Conservation (phyloP, 441 rosid genomes). For the Gossypium trilobum region DNA sequence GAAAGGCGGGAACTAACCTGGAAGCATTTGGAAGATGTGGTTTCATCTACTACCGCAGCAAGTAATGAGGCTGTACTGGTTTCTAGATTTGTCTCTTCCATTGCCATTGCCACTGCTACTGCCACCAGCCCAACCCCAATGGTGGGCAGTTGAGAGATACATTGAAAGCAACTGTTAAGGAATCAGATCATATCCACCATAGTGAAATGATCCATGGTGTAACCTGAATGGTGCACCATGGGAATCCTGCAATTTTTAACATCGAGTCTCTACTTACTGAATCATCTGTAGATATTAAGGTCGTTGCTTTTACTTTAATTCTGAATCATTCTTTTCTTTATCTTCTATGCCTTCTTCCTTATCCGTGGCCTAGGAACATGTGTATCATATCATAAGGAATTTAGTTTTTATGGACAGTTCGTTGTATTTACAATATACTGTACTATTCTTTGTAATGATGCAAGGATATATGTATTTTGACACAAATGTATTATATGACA, state of each 20-base stretch:
- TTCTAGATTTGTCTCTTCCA: conserved; percentile 42
- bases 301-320: conserved; percentile 15
- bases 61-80: conserved; percentile 58
- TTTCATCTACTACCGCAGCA: conserved; percentile 47
- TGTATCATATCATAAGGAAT: conserved; percentile 42
- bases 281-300: conserved; percentile 14
- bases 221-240: not conserved
- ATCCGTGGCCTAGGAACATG: conserved; percentile 18
- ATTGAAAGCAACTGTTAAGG: conserved; percentile 11
- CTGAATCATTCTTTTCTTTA: conserved; percentile 15
- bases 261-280: conserved; percentile 1
- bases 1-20: conserved; percentile 56
- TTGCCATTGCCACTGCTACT: conserved; percentile 33
- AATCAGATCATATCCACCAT: not conserved
- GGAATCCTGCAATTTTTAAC: conserved; percentile 8
- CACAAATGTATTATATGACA: not conserved
- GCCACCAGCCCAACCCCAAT: conserved; percentile 31
- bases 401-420: conserved; percentile 27
- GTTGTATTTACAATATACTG: conserved; percentile 17
- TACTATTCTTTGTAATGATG: not conserved
- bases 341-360: conserved; percentile 6
- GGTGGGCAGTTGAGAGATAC: conserved; percentile 36
- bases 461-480: not conserved
- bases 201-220: conserved; percentile 7
- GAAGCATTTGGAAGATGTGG: conserved; percentile 69